A percentile compares a stretch with the other conserved stretches of the same genome.
Conservation (phyloP, 1,284 basidiomycete species). For the Ganoderma boninense region DNA sequence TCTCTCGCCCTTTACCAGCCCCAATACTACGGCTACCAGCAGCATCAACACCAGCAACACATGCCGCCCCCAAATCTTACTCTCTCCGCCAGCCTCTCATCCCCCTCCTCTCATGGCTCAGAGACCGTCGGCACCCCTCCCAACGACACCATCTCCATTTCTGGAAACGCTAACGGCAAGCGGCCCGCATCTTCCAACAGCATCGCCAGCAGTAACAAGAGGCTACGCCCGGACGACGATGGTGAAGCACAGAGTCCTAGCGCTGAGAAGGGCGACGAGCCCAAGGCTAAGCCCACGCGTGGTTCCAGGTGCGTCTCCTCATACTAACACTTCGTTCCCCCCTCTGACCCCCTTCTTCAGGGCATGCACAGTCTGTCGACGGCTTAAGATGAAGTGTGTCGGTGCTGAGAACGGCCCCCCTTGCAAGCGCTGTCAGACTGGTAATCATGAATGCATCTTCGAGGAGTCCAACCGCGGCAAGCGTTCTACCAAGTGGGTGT, state of each 20-base stretch:
- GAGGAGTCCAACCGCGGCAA: slow-evolving; percentile 96
- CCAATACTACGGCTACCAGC: slow-evolving; percentile 61
- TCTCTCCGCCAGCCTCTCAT: slow-evolving; percentile 44
- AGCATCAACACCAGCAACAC: slow-evolving; percentile 47
- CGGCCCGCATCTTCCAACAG: slow-evolving; percentile 63
- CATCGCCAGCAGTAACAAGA: slow-evolving; percentile 62
- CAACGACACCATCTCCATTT: slow-evolving; percentile 63
- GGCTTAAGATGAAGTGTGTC: slow-evolving; percentile 98
- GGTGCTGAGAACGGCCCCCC: slow-evolving; percentile 93
- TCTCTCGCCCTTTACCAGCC: slow-evolving; percentile 67
- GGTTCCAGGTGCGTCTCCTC: slow-evolving; percentile 75
- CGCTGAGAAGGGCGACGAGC: slow-evolving; percentile 65
- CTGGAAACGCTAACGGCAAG: slow-evolving; percentile 67
- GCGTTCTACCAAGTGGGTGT: slow-evolving; percentile 82
- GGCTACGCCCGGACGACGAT: slow-evolving; percentile 61
- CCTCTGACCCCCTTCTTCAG: slow-evolving; percentile 48
- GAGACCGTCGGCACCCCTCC: slow-evolving; percentile 78
- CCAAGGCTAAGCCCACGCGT: slow-evolving; percentile 85
- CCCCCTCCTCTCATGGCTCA: slow-evolving; percentile 77
- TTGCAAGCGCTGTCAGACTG: slow-evolving; percentile 85
- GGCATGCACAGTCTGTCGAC: slow-evolving; percentile 93
- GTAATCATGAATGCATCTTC: slow-evolving; percentile 92
- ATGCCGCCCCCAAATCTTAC: slow-evolving; percentile 41
- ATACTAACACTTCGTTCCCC: slow-evolving; percentile 13
- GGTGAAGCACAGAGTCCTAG: slow-evolving; percentile 52